These are phyloP conservation scores for Edaphochlamys debaryana DNA, from an alignment of 139 green algal species.

Conservation along the genomic window DNA sequence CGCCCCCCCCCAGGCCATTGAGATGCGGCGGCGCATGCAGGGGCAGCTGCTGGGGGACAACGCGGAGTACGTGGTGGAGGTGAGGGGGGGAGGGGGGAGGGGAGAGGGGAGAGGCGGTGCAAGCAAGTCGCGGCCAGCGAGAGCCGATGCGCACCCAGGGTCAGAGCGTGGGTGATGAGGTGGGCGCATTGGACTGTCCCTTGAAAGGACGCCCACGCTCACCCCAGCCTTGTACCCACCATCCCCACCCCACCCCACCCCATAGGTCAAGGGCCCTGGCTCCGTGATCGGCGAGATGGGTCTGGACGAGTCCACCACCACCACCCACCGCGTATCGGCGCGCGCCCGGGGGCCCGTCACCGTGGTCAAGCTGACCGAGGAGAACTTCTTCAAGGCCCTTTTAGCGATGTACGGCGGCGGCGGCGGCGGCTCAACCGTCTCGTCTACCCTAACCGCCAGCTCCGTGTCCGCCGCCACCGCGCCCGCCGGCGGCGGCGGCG, in stretches of 20 bases:
- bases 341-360: slow-evolving; percentile 37
- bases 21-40: slow-evolving; percentile 51
- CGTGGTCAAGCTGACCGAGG: slow-evolving; percentile 53
- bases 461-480: background rate
- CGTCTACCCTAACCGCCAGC: slow-evolving; percentile 14
- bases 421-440: slow-evolving; percentile 10
- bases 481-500: background rate
- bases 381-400: slow-evolving; percentile 56
- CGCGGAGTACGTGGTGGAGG: slow-evolving; percentile 48
- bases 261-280: slow-evolving; percentile 51
- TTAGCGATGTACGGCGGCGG: slow-evolving; percentile 45
- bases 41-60: slow-evolving; percentile 23
- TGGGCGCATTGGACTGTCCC: too few relatives aligned
- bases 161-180: too few relatives aligned
- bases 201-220: too few relatives aligned
- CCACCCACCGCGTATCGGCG: slow-evolving; percentile 21
- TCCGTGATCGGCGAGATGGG: slow-evolving; percentile 54
- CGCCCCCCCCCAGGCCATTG: slow-evolving; percentile 26
- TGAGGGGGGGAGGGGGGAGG: background rate
- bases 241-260: too few relatives aligned
- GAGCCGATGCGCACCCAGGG: too few relatives aligned
- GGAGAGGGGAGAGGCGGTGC: too few relatives aligned
- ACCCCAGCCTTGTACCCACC: too few relatives aligned
- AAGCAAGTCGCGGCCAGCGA: too few relatives aligned
- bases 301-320: slow-evolving; percentile 2